Conservation (phyloP, 2,329 filamentous ascomycete species). For the Aspergillus quadrilineatus region DNA sequence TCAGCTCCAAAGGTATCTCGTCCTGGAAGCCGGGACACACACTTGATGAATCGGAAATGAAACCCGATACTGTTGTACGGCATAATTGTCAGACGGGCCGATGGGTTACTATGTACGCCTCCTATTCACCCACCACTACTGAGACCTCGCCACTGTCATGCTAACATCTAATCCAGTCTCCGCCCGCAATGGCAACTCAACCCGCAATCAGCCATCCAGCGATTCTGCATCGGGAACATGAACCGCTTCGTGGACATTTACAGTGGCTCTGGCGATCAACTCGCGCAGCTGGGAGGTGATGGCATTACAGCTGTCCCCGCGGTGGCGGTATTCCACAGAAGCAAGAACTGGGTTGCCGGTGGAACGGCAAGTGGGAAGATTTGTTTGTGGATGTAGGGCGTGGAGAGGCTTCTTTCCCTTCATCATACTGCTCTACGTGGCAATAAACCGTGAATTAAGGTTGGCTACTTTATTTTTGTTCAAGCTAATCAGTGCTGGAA, state of each 20-base stretch:
- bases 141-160: neutral
- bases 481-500: neutral
- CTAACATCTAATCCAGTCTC: constrained; percentile 48
- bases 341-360: constrained; percentile 84
- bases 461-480: neutral
- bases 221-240: constrained; percentile 95
- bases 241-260: constrained; percentile 95
- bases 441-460: neutral
- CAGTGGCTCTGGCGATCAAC: constrained; percentile 74
- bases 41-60: constrained; percentile 62
- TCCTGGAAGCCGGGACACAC: constrained; percentile 61
- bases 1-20: constrained; percentile 57
- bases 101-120: constrained; percentile 78
- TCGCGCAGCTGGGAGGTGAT: constrained; percentile 84
- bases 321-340: constrained; percentile 86
- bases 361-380: constrained; percentile 91
- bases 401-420: neutral
- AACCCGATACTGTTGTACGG: constrained; percentile 65
- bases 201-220: constrained; percentile 75
- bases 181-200: constrained; percentile 86
- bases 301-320: constrained; percentile 93
- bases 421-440: neutral
- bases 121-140: neutral
- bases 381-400: constrained; percentile 74
- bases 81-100: constrained; percentile 97